Base-by-base conservation (phyloP, 2,329 filamentous ascomycete species). In the Lachnellula arida region DNA sequence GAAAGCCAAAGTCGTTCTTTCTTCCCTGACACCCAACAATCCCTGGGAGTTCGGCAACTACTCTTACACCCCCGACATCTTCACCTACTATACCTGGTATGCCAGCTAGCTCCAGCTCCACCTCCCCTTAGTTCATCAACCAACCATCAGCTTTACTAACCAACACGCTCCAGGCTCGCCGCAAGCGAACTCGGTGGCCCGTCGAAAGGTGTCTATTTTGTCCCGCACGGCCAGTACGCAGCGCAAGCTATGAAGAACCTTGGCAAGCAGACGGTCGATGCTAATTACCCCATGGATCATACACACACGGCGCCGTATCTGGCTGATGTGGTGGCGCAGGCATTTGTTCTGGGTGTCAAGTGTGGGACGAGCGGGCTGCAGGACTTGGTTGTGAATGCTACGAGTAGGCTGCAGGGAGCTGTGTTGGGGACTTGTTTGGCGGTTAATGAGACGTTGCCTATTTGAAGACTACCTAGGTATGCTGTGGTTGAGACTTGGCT, bases 11-110 rank as follows among this genome's bases (percentile, higher is more conserved):
- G 84, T 87, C 40, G 73, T 87, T 37, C 72, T 87, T 34, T 76
- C 75, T 28, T 76, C 75, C 14, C 80, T 80, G 60, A 87, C 84
- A 2, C 82, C 84, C 0, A 80, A 85, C 65, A 87, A 87, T 64
- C 75, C 78, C 0, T 86, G 80, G 78, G 81, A 86, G 64, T 72
- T 71, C 1, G 82, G 82, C 0, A 72, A 59, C 1, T 83, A 76
- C 63, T 60, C 60, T 5, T 77, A 78, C 55, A 56, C 62, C 0
- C 70, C 78, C 5, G 72, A 74, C 25, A 72, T 81, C 3, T 87
- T 86, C 60, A 81, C 82, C 1, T 76, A 68, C 5, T 85, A 83
- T 63, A 53, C 62, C 14, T 61, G 53, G 54, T 60, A 57, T 22
- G 47, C 19, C 11, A 3, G 1, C 19, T 32, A 11, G 2, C 9